A percentile compares a stretch with the other conserved stretches of the same genome.
Conservation (phyloP, 2,329 filamentous ascomycete genomes). For the Neopestalotiopsis rosae region DNA sequence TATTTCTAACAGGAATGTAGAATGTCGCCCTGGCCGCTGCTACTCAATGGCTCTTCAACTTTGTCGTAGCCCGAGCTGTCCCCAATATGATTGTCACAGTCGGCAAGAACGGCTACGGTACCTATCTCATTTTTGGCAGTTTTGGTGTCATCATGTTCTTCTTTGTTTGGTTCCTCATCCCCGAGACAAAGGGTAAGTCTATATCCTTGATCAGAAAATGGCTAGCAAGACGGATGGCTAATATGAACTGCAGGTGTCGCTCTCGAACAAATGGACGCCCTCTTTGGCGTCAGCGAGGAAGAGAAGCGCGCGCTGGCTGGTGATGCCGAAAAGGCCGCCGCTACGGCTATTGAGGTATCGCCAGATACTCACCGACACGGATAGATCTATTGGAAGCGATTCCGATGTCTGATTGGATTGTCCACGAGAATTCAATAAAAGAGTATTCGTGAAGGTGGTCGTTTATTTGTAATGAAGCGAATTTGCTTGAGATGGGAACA, state of each 20-base stretch:
- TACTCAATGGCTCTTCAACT: slow-evolving; percentile 70
- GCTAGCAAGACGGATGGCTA: background rate
- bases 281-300: slow-evolving; percentile 48
- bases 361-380: background rate
- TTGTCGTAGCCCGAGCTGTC: slow-evolving; percentile 67
- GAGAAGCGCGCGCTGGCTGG: slow-evolving; percentile 8
- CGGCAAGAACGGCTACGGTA: slow-evolving; percentile 47
- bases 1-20: background rate
- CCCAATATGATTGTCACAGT: slow-evolving; percentile 65
- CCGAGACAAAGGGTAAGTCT: slow-evolving; percentile 39
- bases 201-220: no score
- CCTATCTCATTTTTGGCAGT: slow-evolving; percentile 67
- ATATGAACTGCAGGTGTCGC: slow-evolving; percentile 52
- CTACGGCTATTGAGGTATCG: background rate
- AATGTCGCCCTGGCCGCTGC: slow-evolving; percentile 67
- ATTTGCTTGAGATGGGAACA: background rate
- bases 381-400: background rate
- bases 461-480: background rate
- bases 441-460: background rate
- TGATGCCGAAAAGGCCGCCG: slow-evolving; percentile 9
- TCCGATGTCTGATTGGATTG: background rate
- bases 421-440: background rate
- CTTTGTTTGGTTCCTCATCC: slow-evolving; percentile 65
- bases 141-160: slow-evolving; percentile 68
- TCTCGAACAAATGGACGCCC: slow-evolving; percentile 65